Percentiles rank a stretch among this genome's conserved stretches.
Evolutionary conservation across 2,329 filamentous ascomycete species (phyloP).

Genomic region (Teratosphaeria destructans): DNA sequence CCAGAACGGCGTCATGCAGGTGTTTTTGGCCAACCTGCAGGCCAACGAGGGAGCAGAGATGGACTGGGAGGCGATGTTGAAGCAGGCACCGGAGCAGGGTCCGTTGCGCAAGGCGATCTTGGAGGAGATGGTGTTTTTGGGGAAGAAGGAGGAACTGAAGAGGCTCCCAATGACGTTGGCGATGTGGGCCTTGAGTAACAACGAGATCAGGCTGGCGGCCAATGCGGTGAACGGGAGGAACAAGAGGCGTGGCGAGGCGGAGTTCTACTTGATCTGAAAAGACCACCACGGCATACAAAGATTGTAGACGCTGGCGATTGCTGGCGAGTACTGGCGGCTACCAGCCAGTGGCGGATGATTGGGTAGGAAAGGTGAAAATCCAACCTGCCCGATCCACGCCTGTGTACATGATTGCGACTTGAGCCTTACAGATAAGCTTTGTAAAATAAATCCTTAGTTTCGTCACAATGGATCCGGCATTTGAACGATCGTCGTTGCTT

Average conservation of each 20-base stretch:
- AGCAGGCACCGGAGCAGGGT: not conserved
- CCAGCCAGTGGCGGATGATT: not conserved
- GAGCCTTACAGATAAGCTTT: too few species aligned
- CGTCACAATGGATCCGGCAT: too few species aligned
- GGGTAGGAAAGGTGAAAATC: not conserved
- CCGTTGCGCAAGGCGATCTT: not conserved
- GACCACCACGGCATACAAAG: not conserved
- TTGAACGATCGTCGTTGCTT: too few species aligned
- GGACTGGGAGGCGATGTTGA: not conserved
- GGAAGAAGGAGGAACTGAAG: not conserved
- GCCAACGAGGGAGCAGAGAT: not conserved
- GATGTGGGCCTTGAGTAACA: not conserved
- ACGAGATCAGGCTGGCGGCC: not conserved
- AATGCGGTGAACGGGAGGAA: not conserved
- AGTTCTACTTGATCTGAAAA: not conserved
- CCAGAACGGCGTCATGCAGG: not conserved
- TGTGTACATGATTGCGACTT: too few species aligned
- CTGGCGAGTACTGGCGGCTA: not conserved
- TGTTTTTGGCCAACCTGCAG: not conserved
- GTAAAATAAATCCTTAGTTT: too few species aligned
- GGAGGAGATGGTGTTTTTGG: not conserved
- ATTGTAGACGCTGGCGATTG: not conserved
- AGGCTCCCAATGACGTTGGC: not conserved
- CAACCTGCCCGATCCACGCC: not conserved
- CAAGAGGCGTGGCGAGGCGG: not conserved